phyloP scores from a whole-genome alignment of 495 filamentous ascomycete species.

The Penicillium canescens region DNA sequence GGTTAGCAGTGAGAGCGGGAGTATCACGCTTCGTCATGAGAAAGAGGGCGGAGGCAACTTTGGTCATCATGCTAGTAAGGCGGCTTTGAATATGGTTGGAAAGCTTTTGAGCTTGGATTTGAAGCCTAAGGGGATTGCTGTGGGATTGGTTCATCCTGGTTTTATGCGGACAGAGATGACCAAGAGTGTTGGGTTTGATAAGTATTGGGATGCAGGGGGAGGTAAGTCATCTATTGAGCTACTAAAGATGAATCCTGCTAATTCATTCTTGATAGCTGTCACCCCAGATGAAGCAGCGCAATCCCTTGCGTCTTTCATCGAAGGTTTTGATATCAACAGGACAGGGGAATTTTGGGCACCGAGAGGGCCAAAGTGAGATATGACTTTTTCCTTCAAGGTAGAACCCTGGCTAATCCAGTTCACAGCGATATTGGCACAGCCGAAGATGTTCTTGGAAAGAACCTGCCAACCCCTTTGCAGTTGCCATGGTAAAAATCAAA shows the following conservation, averaged over 20 bases:
- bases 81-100: conserved; percentile 74
- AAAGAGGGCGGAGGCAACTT: conserved; percentile 72
- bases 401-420: conserved; percentile 5
- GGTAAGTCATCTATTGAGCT: conserved; percentile 38
- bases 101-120: conserved; percentile 69
- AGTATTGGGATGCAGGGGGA: conserved; percentile 67
- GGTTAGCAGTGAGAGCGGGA: conserved; percentile 67
- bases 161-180: conserved; percentile 81
- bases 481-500: conserved; percentile 60
- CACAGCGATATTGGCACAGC: conserved; percentile 68
- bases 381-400: background rate
- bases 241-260: conserved; percentile 2
- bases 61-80: conserved; percentile 71
- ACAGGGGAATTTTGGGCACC: conserved; percentile 74
- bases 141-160: conserved; percentile 69
- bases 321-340: conserved; percentile 61
- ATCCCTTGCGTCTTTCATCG: conserved; percentile 61
- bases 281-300: conserved; percentile 66
- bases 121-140: conserved; percentile 60
- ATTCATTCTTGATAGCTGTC: conserved; percentile 47
- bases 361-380: conserved; percentile 59
- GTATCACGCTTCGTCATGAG: conserved; percentile 65
- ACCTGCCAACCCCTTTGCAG: conserved; percentile 62
- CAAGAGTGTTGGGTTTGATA: conserved; percentile 66
- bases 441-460: conserved; percentile 60